Evolutionary conservation across 768 basidiomycete genomes (phyloP), one percentile per base, ranked within the genome.

Genomic region (Tricholoma matsutake): DNA sequence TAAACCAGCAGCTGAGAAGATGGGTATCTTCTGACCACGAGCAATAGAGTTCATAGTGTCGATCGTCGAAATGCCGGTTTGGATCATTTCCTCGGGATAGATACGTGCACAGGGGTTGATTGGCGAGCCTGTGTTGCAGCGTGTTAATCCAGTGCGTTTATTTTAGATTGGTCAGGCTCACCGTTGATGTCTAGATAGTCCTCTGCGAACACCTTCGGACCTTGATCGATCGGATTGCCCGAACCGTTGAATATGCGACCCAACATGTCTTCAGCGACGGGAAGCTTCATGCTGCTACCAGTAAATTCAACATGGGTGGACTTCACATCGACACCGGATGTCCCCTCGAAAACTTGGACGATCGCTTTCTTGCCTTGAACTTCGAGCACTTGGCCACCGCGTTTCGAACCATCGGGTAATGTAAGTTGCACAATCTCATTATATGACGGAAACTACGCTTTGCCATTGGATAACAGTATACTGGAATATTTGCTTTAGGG

Each of bases 51-150:
- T 96, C 94, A 96, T 96, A 45, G 86, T 86, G 73, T 96, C 94
- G 71, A 96, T 96, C 25, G 97, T 99, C 47, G 97, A 99, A 70
- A 98, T 98, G 77, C 97, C 97, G 35, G 97, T 99, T 76, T 99
- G 97, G 65, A 99, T 98, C 97, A 99, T 99, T 79, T 99, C 97
- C 77, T 98, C 97, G 62, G 97, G 97, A 79, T 99, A 98, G 79
- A 98, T 98, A 73, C 97, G 95, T 63, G 92, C 93, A 75, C 88
- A 96, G 20, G 94, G 94, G 75, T 96, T 99, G 78, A 98, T 99
- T 47, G 97, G 97, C 4, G 94, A 96, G 63, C 96, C 96, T 96
- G 64, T 47, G 65, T 57, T 20, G 64, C 22, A 25, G 59, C 47
- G 22, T 32, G 51, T 53, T 4, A 32, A 29, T n/a, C 8, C 20